Percentiles rank a stretch among this genome's conserved stretches.
Evolutionary conservation across 2,329 filamentous ascomycete species (phyloP).

Genomic region (Hypoxylon rubiginosum): DNA sequence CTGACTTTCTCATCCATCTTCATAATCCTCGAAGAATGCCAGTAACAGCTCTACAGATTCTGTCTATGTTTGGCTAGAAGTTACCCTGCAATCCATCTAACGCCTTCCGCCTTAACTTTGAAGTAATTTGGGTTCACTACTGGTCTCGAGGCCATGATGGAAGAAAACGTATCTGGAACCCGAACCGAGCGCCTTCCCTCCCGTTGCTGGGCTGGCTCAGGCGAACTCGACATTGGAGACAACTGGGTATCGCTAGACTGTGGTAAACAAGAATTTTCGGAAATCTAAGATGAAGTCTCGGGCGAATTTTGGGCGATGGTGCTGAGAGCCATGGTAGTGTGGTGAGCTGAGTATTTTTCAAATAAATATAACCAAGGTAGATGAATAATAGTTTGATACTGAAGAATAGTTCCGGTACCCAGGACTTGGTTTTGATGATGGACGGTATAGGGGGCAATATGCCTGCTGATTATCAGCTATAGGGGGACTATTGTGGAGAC

Average conservation of each 20-base stretch:
- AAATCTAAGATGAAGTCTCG: not conserved
- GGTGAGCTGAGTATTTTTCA: too few relatives aligned
- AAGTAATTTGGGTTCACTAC: slow-evolving; percentile 37
- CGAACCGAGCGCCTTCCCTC: slow-evolving; percentile 4
- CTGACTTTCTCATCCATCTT: slow-evolving; percentile 34
- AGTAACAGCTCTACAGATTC: not conserved
- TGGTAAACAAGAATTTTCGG: not conserved
- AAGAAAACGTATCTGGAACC: slow-evolving; percentile 39
- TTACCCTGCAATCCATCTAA: slow-evolving; percentile 35
- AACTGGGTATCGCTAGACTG: not conserved
- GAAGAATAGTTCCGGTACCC: too few relatives aligned
- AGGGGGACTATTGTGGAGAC: too few relatives aligned
- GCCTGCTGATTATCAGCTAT: too few relatives aligned
- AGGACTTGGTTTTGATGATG: too few relatives aligned
- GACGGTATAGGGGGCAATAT: too few relatives aligned
- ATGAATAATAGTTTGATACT: too few relatives aligned
- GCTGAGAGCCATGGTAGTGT: not conserved
- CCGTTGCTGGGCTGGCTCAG: not conserved
- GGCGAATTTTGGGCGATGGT: not conserved
- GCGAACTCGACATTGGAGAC: not conserved
- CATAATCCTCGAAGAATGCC: slow-evolving; percentile 22
- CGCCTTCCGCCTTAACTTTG: slow-evolving; percentile 32
- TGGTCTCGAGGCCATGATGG: slow-evolving; percentile 35
- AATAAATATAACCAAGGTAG: too few relatives aligned
- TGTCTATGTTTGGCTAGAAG: not conserved